Evolutionary conservation across 2,329 filamentous ascomycete genomes (phyloP), one percentile per base, ranked within the genome.

Genomic region (Penicillium sp.): DNA sequence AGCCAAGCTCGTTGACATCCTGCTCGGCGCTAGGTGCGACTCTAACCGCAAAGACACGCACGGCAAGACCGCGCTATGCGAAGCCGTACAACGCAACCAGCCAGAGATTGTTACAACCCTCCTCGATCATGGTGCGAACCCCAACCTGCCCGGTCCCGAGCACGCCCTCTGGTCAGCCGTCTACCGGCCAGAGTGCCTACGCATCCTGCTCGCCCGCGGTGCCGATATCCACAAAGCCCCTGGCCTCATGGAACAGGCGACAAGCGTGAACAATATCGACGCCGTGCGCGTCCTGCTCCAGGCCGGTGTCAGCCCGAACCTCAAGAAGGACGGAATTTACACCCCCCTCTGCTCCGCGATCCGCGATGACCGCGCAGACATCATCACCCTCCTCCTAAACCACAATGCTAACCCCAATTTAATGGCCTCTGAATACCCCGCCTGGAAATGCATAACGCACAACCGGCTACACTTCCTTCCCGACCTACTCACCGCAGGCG

Each of bases 391-490:
- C 13, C 81, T 91, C 4, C 77, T 88, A 17, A 76, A 77, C 48
- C 79, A 83, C 35, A 81, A 80, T 7, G 84, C 83, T 7, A 78
- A 85, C 65, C 81, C 84, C 17, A 84, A 86, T 62, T 70, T 82
- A 21, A 82, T 82, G 7, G 86, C 87, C 0, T 83, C 85, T 50
- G 88, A 90, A 69, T 90, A 88, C 68, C 88, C 88, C 0, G 80
- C 84, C 5, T 90, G 88, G 81, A 90, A 90, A 72, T 90, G 88
- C 64, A 83, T 91, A 26, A 90, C 88, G 0, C 88, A 90, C 71
- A 83, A 87, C 70, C 83, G 88, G 26, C 77, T 85, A 0, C 85
- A 90, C 19, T 85, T 86, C 69, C 79, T 91, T 0, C 85, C 86
- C 0, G 77, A 82, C 6, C 79, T 91, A 0, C 78, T 89, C 0